These are phyloP conservation scores for Camellia oleifera DNA, from an alignment of 179 eudicot genomes.

Conservation along the genomic window DNA sequence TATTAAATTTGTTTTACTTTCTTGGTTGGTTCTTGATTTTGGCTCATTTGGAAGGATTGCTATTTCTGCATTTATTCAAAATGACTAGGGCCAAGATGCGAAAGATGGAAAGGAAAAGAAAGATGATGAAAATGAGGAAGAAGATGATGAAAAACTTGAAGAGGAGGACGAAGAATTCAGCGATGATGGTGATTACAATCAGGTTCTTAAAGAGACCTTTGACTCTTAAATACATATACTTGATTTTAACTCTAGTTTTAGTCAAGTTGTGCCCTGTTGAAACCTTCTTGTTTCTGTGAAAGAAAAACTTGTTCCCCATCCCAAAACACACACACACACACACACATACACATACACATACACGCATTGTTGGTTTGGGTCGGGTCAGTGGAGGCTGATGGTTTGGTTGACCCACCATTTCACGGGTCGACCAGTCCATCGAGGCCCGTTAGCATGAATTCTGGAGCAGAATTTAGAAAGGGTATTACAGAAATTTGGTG, in stretches of 20 bases:
- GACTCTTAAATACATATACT: background rate
- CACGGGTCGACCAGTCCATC: too few relatives aligned
- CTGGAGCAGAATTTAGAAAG: too few relatives aligned
- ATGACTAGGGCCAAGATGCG: conserved; percentile 27
- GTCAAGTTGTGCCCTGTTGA: background rate
- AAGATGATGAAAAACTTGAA: conserved; percentile 22
- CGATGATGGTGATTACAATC: conserved; percentile 42
- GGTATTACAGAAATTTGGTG: too few relatives aligned
- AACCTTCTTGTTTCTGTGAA: background rate
- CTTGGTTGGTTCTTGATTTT: conserved; percentile 7
- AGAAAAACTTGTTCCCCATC: background rate
- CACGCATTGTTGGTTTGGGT: too few relatives aligned
- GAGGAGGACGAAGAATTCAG: conserved; percentile 35
- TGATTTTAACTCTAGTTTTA: background rate
- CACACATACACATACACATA: too few relatives aligned
- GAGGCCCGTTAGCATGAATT: too few relatives aligned
- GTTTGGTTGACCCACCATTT: too few relatives aligned
- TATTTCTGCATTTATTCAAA: background rate
- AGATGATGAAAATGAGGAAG: conserved; percentile 36
- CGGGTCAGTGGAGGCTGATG: too few relatives aligned
- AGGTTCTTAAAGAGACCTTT: conserved; percentile 20
- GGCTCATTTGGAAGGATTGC: background rate
- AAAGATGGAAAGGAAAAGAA: conserved; percentile 23
- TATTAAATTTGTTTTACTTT: background rate
- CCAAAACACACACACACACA: background rate